phyloP scores from a whole-genome alignment of 1,284 basidiomycete species.

The Apiotrichum sp. region DNA sequence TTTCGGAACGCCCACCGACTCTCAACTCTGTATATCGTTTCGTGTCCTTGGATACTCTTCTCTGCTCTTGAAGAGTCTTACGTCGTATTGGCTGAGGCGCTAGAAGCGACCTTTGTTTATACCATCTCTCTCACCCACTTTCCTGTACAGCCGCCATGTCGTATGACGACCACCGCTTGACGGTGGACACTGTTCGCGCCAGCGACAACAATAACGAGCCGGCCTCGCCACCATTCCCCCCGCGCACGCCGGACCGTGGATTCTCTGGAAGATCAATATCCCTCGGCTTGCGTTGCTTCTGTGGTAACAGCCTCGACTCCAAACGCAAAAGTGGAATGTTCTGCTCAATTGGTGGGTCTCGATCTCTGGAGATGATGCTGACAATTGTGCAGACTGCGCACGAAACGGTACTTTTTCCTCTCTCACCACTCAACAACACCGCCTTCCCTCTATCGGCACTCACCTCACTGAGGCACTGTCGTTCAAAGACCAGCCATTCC shows the following conservation, averaged over 20 bases:
- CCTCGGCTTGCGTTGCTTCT: slow-evolving; percentile 27
- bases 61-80: too few relatives aligned
- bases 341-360: too few relatives aligned
- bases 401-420: slow-evolving; percentile 44
- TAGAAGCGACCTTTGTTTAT: too few relatives aligned
- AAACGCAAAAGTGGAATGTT: slow-evolving; percentile 34
- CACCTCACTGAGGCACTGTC: slow-evolving; percentile 13
- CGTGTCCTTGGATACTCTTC: too few relatives aligned
- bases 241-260: not conserved
- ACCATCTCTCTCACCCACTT: too few relatives aligned
- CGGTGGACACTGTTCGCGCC: not conserved
- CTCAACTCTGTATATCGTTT: too few relatives aligned
- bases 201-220: not conserved
- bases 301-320: slow-evolving; percentile 26
- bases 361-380: too few relatives aligned
- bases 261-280: not conserved
- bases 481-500: slow-evolving; percentile 8
- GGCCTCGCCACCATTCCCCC: slow-evolving; percentile 1
- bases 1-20: too few relatives aligned
- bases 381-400: slow-evolving; percentile 46
- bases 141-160: too few relatives aligned
- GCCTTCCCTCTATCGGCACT: slow-evolving; percentile 10
- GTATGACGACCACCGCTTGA: slow-evolving; percentile 2
- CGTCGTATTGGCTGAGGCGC: too few relatives aligned
- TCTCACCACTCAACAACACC: slow-evolving; percentile 37